Conservation (phyloP, 2,329 filamentous ascomycete species). For the Exophiala mesophila region DNA sequence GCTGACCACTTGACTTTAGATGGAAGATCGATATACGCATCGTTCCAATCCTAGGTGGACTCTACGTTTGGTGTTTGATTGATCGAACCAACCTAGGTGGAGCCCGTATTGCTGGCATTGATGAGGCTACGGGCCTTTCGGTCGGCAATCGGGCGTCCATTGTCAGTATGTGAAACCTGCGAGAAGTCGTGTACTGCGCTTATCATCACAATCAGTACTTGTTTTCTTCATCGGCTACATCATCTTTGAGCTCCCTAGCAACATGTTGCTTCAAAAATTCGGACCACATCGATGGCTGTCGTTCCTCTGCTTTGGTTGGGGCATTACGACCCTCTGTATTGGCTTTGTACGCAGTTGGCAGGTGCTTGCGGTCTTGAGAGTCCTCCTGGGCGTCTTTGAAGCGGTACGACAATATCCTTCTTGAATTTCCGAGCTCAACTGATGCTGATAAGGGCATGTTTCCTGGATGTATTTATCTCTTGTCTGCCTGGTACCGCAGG, state of each 20-base stretch:
- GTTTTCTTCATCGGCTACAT: constrained; percentile 67
- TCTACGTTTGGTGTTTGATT: neutral
- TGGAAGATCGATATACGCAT: neutral
- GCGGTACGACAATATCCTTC: constrained; percentile 27
- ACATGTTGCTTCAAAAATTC: constrained; percentile 38
- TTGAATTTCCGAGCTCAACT: too few species aligned
- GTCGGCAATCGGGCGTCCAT: neutral
- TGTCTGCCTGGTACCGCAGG: constrained; percentile 52
- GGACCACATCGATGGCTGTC: constrained; percentile 15
- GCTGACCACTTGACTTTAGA: too few species aligned
- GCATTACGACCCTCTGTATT: constrained; percentile 33
- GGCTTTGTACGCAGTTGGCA: constrained; percentile 29
- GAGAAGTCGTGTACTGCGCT: too few species aligned
- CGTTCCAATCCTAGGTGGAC: neutral
- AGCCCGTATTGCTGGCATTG: neutral
- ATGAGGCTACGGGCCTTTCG: neutral
- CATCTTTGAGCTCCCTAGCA: constrained; percentile 59
- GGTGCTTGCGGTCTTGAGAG: constrained; percentile 26
- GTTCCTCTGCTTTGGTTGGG: constrained; percentile 8
- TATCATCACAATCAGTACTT: too few species aligned
- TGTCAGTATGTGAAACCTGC: too few species aligned
- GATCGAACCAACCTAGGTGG: neutral
- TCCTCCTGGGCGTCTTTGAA: constrained; percentile 30
- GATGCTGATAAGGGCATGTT: constrained; percentile 41
- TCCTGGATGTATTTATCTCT: constrained; percentile 40